phyloP scores from a whole-genome alignment of 169 alveolate species.

The Plasmodium coatneyi region DNA sequence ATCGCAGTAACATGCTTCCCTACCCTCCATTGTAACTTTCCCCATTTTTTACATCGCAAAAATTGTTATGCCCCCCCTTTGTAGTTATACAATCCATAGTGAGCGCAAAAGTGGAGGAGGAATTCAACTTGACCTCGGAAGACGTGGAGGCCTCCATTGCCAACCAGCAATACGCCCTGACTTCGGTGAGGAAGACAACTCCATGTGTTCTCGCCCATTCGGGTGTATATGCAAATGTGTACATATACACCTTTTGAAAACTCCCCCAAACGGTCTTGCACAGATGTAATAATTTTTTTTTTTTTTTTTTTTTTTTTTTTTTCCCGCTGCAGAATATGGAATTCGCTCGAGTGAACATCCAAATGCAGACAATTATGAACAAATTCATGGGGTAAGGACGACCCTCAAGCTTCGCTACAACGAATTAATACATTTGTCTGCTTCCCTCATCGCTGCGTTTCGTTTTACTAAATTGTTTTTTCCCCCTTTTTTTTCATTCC shows the following conservation, averaged over 20 bases:
- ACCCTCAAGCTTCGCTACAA: not conserved
- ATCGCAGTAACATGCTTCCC: not conserved
- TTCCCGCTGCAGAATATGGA: constrained; percentile 45
- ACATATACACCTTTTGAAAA: not conserved
- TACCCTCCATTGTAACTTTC: not conserved
- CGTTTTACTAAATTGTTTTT: not conserved
- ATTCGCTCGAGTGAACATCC: constrained; percentile 84
- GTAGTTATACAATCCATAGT: constrained; percentile 86
- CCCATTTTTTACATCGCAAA: not conserved
- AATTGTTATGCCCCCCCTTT: not conserved
- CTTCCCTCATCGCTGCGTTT: not conserved
- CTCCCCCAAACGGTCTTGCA: not conserved
- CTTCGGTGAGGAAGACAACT: constrained; percentile 52
- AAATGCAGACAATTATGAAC: constrained; percentile 85
- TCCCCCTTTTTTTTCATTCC: not conserved
- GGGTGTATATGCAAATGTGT: not conserved
- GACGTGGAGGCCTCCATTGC: constrained; percentile 87
- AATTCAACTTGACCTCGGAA: constrained; percentile 85
- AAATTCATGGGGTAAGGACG: constrained; percentile 81
- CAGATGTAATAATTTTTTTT: not conserved
- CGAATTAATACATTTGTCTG: not conserved
- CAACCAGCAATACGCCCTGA: constrained; percentile 81
- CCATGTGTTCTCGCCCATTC: not conserved
- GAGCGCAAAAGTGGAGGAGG: constrained; percentile 89
- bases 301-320: not conserved